phyloP scores from a whole-genome alignment of 345 rosid species.

The Atalantia buxifolia region DNA sequence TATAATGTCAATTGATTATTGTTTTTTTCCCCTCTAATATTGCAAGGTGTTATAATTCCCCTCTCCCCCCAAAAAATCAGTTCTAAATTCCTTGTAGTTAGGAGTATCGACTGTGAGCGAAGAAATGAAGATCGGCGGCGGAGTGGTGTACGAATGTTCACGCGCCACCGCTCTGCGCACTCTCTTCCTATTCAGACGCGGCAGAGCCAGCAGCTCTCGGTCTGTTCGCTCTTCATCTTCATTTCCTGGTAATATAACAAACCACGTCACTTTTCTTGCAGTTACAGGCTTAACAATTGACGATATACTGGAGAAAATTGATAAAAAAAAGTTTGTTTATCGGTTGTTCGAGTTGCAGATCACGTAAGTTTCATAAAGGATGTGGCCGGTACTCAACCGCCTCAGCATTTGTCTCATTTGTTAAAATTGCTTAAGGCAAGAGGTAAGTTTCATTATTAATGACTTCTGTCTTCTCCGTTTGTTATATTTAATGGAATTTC shows the following conservation, averaged over 20 bases:
- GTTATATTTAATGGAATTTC: neutral
- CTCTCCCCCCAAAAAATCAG: no score
- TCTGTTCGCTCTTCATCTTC: conserved; percentile 31
- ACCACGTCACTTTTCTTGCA: neutral
- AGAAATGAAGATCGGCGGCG: conserved; percentile 37
- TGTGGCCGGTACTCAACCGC: conserved; percentile 63
- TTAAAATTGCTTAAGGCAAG: conserved; percentile 50
- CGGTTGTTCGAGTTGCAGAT: conserved; percentile 32
- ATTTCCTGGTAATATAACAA: conserved; percentile 29
- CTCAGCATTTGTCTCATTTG: conserved; percentile 54
- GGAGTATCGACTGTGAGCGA: neutral
- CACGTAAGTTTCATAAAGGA: conserved; percentile 57
- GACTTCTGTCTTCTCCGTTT: no score
- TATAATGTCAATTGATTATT: no score
- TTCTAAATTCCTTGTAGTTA: no score
- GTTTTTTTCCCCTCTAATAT: no score
- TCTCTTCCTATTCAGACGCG: conserved; percentile 20
- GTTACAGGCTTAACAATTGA: neutral
- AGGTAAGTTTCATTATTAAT: conserved; percentile 32
- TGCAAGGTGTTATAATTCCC: no score
- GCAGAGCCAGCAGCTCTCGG: conserved; percentile 35
- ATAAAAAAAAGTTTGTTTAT: neutral
- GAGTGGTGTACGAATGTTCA: conserved; percentile 31
- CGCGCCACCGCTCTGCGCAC: conserved; percentile 29
- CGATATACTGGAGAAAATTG: neutral